Conservation (phyloP, 2,329 filamentous ascomycete genomes). For the Fusarium marasasianum region DNA sequence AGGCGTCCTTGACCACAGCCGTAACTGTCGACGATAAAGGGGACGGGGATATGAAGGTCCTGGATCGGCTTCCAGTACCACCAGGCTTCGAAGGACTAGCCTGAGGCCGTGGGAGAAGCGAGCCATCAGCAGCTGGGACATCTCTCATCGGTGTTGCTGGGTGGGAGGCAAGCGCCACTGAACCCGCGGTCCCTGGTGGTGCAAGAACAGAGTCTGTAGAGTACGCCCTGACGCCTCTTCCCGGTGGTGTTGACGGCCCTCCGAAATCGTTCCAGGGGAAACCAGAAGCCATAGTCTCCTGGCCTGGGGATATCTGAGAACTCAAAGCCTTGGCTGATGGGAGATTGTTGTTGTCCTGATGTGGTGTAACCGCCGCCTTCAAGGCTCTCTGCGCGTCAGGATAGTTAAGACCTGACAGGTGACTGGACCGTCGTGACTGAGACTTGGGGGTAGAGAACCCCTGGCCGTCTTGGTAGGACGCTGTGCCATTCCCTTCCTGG, state of each 20-base stretch:
- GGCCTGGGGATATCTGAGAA: conserved; percentile 46
- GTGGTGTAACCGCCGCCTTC: conserved; percentile 41
- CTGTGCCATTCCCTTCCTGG: conserved; percentile 52
- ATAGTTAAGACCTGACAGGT: conserved; percentile 58
- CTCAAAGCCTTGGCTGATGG: conserved; percentile 49
- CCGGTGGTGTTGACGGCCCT: conserved; percentile 43
- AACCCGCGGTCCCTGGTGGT: conserved; percentile 11
- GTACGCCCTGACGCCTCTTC: conserved; percentile 50
- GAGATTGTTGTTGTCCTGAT: conserved; percentile 50
- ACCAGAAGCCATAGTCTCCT: conserved; percentile 53
- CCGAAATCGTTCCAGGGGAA: conserved; percentile 56
- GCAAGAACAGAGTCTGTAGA: conserved; percentile 51
- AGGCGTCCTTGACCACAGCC: conserved; percentile 65
- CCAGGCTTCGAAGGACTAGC: conserved; percentile 43
- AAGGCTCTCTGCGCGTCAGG: conserved; percentile 50
- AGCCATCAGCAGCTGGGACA: conserved; percentile 39
- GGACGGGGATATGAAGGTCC: conserved; percentile 66
- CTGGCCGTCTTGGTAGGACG: conserved; percentile 29
- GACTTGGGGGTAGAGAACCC: conserved; percentile 38
- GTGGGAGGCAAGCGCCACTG: conserved; percentile 42
- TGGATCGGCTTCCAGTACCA: conserved; percentile 45
- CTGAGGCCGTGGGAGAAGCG: conserved; percentile 43
- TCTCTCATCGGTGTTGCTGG: conserved; percentile 48
- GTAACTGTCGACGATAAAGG: conserved; percentile 68
- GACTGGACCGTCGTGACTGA: conserved; percentile 60